Evolutionary conservation across 352 stramenopile species (phyloP), one percentile per base, ranked within the genome.

Genomic region (Phytophthora syringae): DNA sequence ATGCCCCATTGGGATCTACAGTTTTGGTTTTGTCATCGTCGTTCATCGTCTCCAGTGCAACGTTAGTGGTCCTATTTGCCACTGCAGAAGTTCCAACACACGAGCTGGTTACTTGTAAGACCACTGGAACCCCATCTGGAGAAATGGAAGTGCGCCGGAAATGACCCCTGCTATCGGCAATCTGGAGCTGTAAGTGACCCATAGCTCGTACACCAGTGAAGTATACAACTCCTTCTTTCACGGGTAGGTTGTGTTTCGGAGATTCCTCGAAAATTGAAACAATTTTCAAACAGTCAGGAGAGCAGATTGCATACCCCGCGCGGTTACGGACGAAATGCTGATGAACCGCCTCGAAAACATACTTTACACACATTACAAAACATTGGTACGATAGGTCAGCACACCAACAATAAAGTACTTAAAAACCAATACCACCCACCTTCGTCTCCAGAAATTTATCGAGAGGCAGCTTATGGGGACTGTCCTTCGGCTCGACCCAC

Each of bases 301-400:
- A 50, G n/a, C 79, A 88, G n/a, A 79, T 37, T 12, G 53, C 57
- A 28, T 39, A 75, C 1, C 72, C 75, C 7, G 80, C 68, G 25
- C 79, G 44, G 10, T 82, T 87, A 7, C 79, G 81, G 20, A 83
- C 43, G 25, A 88, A 86, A 52, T 90, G 70, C 28, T 87, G 81
- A 25, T 90, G 81, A 48, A 86, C 76, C 6, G 76, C 60, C 22
- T 87, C 79, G 1, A 87, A 54, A 1, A 84, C 60, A 51, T 57
- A 74, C 77, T 89, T n/a, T 15, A 43, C 20, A 25, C 40, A 47
- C 40, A 47, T 12, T 16, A n/a, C n/a, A 47, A 25, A 3, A 45
- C 9, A n/a, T 47, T 47, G 6, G 7, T 0, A 25, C 40, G 6
- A 22, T n/a, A 15, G 36, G n/a, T 43, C 16, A 43, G 16, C n/a